Evolutionary conservation across 108 stramenopile genomes (phyloP).

Genomic region (Nitzschia sp.): DNA sequence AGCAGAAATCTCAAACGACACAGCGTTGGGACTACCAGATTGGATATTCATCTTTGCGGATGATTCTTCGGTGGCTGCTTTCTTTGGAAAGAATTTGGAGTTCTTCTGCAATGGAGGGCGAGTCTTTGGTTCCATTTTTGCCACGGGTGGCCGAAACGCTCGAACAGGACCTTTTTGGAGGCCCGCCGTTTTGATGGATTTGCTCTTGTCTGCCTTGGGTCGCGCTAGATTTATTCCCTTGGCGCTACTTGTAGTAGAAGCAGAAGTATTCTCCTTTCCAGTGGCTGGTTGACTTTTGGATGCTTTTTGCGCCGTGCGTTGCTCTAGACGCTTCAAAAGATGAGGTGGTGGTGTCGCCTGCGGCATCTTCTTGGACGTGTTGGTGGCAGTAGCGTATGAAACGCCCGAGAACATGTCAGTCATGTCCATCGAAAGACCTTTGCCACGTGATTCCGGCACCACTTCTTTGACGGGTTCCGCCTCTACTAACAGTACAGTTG

Average conservation of each 20-base stretch:
- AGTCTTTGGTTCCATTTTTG: neutral
- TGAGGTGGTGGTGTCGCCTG: neutral
- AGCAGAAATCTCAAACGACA: neutral
- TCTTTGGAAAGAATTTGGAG: conserved; percentile 1
- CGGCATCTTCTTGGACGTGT: neutral
- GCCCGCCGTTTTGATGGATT: neutral
- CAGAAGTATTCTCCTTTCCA: neutral
- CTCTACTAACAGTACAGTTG: neutral
- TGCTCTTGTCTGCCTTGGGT: neutral
- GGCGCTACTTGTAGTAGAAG: neutral
- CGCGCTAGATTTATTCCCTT: neutral
- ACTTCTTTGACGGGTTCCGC: neutral
- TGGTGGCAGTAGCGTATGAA: no score
- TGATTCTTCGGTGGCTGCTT: neutral
- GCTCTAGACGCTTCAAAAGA: conserved; percentile 10
- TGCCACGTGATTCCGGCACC: neutral
- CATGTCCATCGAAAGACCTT: neutral
- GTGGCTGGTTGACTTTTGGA: neutral
- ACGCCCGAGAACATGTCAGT: neutral
- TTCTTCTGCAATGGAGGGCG: neutral
- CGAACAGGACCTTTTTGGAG: neutral
- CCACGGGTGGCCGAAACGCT: neutral
- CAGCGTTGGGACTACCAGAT: neutral
- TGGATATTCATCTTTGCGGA: neutral
- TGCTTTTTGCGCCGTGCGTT: neutral